Percentiles rank a stretch among this genome's conserved stretches.
phyloP scores from a whole-genome alignment of 2,329 filamentous ascomycete species.

The Xylariaceae sp. region DNA sequence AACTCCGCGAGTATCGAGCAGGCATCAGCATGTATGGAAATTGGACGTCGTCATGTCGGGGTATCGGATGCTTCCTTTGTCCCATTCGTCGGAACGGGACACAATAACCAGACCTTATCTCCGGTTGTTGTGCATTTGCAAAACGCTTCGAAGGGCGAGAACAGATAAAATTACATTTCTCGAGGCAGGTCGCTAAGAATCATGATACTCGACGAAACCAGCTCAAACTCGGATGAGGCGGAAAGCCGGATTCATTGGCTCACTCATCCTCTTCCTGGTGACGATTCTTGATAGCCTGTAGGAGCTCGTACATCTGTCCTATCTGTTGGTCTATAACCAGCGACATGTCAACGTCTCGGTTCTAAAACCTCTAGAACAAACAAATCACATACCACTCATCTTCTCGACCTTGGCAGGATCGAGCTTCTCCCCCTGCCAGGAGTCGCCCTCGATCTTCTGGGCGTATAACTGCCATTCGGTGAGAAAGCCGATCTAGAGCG shows the following conservation, averaged over 20 bases:
- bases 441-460: conserved; percentile 82
- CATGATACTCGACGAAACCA: neutral
- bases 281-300: conserved; percentile 67
- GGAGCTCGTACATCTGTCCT: conserved; percentile 88
- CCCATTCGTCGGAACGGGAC: too few species aligned
- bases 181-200: neutral
- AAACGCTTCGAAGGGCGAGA: too few species aligned
- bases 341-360: conserved; percentile 4
- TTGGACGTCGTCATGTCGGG: too few species aligned
- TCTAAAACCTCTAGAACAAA: neutral
- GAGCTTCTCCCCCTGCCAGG: conserved; percentile 79
- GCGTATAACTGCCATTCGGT: conserved; percentile 96
- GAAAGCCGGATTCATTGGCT: neutral
- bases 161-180: neutral
- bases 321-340: conserved; percentile 73
- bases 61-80: too few species aligned
- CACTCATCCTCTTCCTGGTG: conserved; percentile 24
- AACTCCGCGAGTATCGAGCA: too few species aligned
- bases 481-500: conserved; percentile 80
- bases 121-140: too few species aligned
- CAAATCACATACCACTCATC: conserved; percentile 73
- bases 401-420: conserved; percentile 82
- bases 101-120: too few species aligned
- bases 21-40: too few species aligned
- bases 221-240: neutral